Base-by-base conservation (phyloP, 2,329 filamentous ascomycete genomes). In the Claviceps purpurea region DNA sequence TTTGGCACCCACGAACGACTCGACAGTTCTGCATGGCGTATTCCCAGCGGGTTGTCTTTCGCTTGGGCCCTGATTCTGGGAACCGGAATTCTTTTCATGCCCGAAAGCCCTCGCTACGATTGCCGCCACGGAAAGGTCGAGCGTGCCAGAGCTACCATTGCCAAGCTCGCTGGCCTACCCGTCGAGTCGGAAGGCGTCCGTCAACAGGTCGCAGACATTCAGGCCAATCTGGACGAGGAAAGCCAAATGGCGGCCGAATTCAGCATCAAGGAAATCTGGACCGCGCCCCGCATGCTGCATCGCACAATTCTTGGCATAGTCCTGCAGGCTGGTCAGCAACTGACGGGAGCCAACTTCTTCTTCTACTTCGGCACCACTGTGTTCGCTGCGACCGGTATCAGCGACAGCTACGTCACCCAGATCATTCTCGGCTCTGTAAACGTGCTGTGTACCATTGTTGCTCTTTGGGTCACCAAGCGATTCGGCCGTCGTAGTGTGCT, bases 341-440 rank as follows among this genome's bases (percentile, higher is more conserved):
- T 87, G 2, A 85, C 81, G 1, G 83, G 83, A 37, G 79, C 77
- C 54, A 84, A 84, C 67, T 84, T 80, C 66, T 83, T 81, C 70
- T 84, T 84, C 65, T 80, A 80, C 65, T 85, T 82, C 60, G 77
- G 76, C 24, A 80, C 77, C 42, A 83, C 79, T 4, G 79, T 86
- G 57, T 87, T 88, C 65, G 62, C 72, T 14, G 74, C 81, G 2
- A 81, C 81, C 1, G 84, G 84, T 58, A 74, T 87, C 30, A 65
- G 61, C 55, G 79, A 88, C 68, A 77, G 76, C 49, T 87, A 83
- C 59, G 69, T 81, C 50, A 86, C 81, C 1, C 80, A 84, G 60
- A 81, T 86, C 59, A 83, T 86, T 54, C 73, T 85, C 20, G 76
- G 76, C 10, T 79, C 75, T 0, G 82, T 87, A 60, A 87, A 87